phyloP scores from a whole-genome alignment of 371 early-diverging fungal genomes.

The Mortierella sp. region DNA sequence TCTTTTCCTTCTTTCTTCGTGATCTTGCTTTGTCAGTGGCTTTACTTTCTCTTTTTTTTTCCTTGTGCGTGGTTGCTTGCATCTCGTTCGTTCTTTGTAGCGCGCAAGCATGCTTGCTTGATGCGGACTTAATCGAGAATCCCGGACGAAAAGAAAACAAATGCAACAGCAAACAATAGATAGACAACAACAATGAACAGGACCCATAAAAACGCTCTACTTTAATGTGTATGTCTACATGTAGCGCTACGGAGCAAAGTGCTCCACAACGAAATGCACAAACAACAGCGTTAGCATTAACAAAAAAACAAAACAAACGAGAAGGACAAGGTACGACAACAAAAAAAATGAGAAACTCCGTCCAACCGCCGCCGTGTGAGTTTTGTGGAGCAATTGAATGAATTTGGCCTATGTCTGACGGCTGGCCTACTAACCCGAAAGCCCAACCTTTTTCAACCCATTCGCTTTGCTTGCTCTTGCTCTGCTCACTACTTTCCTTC shows the following conservation, averaged over 20 bases:
- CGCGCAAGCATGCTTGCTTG: background rate
- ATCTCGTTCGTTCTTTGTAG: background rate
- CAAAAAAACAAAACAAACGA: background rate
- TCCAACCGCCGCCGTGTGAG: slow-evolving; percentile 11
- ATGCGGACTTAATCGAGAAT: background rate
- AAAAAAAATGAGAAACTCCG: background rate
- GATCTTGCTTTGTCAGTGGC: slow-evolving; percentile 6
- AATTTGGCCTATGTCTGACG: background rate
- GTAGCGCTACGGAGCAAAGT: slow-evolving; percentile 2
- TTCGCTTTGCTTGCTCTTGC: background rate
- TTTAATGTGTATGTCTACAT: background rate
- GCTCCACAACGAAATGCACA: background rate
- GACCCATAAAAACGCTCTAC: background rate
- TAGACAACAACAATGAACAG: background rate
- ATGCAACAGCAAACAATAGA: background rate
- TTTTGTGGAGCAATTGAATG: slow-evolving; percentile 11
- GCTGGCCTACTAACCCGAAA: background rate
- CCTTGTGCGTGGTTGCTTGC: background rate
- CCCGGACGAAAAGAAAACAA: background rate
- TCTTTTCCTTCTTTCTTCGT: background rate
- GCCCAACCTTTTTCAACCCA: background rate
- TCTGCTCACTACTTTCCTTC: background rate
- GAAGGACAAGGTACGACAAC: background rate
- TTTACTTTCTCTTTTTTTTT: background rate
- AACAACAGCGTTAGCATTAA: background rate